Conservation (phyloP, 2,329 filamentous ascomycete genomes). For the Cladophialophora chaetospira region DNA sequence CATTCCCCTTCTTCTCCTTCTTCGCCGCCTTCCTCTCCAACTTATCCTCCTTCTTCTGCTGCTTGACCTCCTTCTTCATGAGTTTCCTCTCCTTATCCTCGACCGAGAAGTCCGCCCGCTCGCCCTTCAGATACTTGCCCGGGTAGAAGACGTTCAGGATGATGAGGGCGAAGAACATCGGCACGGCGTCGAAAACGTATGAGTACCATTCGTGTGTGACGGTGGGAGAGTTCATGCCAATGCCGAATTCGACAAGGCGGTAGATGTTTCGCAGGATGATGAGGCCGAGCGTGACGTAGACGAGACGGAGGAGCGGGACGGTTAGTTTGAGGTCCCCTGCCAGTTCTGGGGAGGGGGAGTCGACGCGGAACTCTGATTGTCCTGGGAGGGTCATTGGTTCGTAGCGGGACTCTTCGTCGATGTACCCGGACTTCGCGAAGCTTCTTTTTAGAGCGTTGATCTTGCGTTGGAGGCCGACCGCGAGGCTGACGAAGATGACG, state of each 20-base stretch:
- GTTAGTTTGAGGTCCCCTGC: constrained; percentile 7
- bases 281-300: constrained; percentile 55
- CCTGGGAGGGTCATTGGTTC: background rate
- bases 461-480: constrained; percentile 51
- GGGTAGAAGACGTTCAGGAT: constrained; percentile 44
- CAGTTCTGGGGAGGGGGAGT: background rate
- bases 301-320: constrained; percentile 46
- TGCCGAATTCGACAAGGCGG: constrained; percentile 41
- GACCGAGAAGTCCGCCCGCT: constrained; percentile 50
- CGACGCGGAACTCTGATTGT: background rate
- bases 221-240: constrained; percentile 1
- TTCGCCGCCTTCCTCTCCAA: constrained; percentile 31
- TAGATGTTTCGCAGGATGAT: constrained; percentile 60
- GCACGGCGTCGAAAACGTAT: constrained; percentile 44
- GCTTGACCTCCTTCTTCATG: constrained; percentile 40
- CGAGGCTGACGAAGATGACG: constrained; percentile 51
- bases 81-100: constrained; percentile 46
- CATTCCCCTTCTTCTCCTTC: background rate
- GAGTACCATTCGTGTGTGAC: constrained; percentile 41
- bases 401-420: background rate
- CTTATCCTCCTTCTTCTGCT: constrained; percentile 35
- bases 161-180: constrained; percentile 43
- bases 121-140: constrained; percentile 45
- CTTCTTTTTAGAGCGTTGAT: constrained; percentile 30
- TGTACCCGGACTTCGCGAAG: background rate